These are phyloP conservation scores for Microbotryum intermedium DNA, from an alignment of 1,284 basidiomycete genomes.

Conservation along the genomic window DNA sequence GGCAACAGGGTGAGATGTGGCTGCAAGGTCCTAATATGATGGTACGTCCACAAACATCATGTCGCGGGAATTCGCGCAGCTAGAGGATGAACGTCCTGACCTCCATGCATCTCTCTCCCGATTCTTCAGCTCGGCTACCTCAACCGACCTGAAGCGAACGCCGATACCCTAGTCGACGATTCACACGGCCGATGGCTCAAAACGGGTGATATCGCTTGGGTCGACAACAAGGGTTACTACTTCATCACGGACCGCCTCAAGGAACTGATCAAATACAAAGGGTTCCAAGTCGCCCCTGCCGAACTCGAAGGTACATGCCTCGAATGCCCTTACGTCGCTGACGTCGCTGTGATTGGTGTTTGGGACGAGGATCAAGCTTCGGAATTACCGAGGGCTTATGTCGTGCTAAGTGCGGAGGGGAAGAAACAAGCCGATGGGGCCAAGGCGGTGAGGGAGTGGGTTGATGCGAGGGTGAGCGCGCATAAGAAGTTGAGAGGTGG, in stretches of 20 bases:
- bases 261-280: conserved; percentile 31
- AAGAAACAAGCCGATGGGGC: conserved; percentile 29
- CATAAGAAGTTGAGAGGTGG: conserved; percentile 39
- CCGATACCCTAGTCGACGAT: conserved; percentile 31
- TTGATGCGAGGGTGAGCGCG: conserved; percentile 36
- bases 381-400: conserved; percentile 30
- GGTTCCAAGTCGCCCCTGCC: conserved; percentile 12
- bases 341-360: conserved; percentile 31
- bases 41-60: no score
- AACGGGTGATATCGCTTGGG: conserved; percentile 32
- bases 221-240: conserved; percentile 24
- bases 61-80: no score
- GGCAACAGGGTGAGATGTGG: conserved; percentile 69
- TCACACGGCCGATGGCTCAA: conserved; percentile 28
- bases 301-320: conserved; percentile 19
- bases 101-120: background rate
- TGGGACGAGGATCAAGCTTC: conserved; percentile 21
- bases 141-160: conserved; percentile 33
- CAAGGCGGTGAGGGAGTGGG: conserved; percentile 34
- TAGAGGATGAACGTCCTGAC: no score
- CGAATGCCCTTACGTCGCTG: conserved; percentile 24
- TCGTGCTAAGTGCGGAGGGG: conserved; percentile 26
- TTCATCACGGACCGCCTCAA: conserved; percentile 33
- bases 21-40: conserved; percentile 54
- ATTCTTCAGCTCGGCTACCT: conserved; percentile 36